Evolutionary conservation across 1,284 basidiomycete genomes (phyloP).

Genomic region (Xerocomus nothofagi): DNA sequence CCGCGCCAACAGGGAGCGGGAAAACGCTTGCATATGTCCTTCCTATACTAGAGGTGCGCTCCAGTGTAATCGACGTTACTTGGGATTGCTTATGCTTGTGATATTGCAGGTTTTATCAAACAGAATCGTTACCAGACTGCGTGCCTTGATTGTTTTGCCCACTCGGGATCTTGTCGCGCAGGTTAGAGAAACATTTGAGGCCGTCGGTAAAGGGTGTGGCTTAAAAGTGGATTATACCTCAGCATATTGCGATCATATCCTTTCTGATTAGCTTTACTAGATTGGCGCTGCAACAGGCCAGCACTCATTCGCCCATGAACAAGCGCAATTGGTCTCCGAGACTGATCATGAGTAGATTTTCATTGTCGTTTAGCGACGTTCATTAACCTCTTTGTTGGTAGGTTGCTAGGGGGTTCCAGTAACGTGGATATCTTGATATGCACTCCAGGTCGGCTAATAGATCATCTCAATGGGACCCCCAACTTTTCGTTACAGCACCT

Average conservation of each 20-base stretch:
- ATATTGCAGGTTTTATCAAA: slow-evolving; percentile 62
- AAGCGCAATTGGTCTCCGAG: slow-evolving; percentile 67
- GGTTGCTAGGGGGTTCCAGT: slow-evolving; percentile 74
- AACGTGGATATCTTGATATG: slow-evolving; percentile 94
- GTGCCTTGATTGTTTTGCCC: slow-evolving; percentile 92
- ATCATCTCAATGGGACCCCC: slow-evolving; percentile 85
- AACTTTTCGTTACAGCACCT: slow-evolving; percentile 94
- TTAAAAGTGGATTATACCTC: slow-evolving; percentile 60
- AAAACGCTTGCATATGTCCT: slow-evolving; percentile 95
- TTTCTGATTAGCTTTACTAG: slow-evolving; percentile 38
- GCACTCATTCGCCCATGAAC: slow-evolving; percentile 83
- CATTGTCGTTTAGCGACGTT: neutral
- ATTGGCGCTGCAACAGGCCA: slow-evolving; percentile 81
- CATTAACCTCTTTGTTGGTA: slow-evolving; percentile 27
- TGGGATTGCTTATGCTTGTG: slow-evolving; percentile 1
- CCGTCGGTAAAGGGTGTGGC: slow-evolving; percentile 80
- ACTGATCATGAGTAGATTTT: slow-evolving; percentile 44
- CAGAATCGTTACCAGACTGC: slow-evolving; percentile 76
- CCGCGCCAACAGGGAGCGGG: slow-evolving; percentile 95
- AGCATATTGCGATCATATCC: neutral
- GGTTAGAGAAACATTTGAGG: slow-evolving; percentile 90
- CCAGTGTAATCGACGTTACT: slow-evolving; percentile 2
- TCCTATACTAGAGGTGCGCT: slow-evolving; percentile 82
- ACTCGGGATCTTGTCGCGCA: slow-evolving; percentile 95
- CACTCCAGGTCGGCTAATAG: slow-evolving; percentile 93